Evolutionary conservation across 1,284 basidiomycete species (phyloP).

Genomic region (Takashimella tepidaria): DNA sequence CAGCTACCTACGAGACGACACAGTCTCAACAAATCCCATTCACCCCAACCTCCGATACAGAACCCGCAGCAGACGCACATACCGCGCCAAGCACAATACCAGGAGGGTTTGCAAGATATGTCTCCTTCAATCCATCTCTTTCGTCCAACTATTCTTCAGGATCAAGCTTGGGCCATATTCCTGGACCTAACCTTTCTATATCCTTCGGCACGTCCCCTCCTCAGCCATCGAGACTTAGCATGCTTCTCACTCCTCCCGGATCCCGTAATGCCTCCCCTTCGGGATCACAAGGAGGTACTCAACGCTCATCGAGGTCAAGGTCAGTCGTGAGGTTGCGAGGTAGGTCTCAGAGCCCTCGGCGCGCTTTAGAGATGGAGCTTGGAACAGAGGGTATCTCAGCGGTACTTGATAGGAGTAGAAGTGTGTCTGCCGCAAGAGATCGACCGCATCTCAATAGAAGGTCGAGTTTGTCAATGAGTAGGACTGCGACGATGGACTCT

Average conservation of each 20-base stretch:
- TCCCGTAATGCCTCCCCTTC: constrained; percentile 29
- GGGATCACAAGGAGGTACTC: not conserved
- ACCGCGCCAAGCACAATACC: constrained; percentile 8
- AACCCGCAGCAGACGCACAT: constrained; percentile 9
- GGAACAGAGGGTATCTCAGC: constrained; percentile 31
- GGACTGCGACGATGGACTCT: not conserved
- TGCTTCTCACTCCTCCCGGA: constrained; percentile 38
- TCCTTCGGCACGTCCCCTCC: constrained; percentile 18
- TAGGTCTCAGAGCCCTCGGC: constrained; percentile 14
- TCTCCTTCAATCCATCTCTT: not conserved
- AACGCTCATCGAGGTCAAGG: not conserved
- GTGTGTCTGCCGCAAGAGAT: constrained; percentile 4
- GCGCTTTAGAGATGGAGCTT: constrained; percentile 25
- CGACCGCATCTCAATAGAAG: constrained; percentile 4
- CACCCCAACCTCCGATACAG: too few species aligned
- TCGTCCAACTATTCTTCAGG: not conserved
- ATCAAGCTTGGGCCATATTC: not conserved
- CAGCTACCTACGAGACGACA: not conserved
- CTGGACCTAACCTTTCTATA: not conserved
- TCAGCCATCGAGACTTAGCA: constrained; percentile 25
- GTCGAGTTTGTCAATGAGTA: not conserved
- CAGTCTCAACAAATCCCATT: not conserved
- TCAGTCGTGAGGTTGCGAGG: constrained; percentile 12
- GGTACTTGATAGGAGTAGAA: constrained; percentile 25
- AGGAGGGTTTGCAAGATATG: constrained; percentile 9